Evolutionary conservation across 2,329 filamentous ascomycete genomes (phyloP), one percentile per base, ranked within the genome.

Genomic region (Septoria linicola): DNA sequence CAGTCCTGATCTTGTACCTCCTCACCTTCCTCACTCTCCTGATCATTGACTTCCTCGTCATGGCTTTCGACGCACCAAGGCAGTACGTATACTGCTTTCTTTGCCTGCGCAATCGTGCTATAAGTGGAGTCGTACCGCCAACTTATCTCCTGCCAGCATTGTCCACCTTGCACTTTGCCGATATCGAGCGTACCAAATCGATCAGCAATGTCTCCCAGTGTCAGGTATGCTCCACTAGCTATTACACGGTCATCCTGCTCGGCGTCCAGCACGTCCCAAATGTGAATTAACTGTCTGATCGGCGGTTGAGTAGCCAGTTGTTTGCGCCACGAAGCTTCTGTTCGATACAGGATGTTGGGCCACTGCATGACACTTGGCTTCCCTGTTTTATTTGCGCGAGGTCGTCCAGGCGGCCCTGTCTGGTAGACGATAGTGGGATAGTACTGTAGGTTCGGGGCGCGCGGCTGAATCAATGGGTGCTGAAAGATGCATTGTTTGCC

Each of bases 271-370:
- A 11, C 7, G 34, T 36, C 7, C 34, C 17, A 10, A 8, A 7
- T 4, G 19, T 19, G 14, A 3, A 25, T 23, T 4, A 41, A 11
- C 10, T 10, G 11, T 3, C 13, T 41, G 8, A 35, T 11, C 3
- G 43, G 43, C 4, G 50, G 50, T 31, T 53, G 50, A n/a, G 43
- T 53, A 4, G 46, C 3, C 17, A 53, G 14, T 11, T 53, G 50
- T 6, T 25, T 21, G 16, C 43, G 23, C 43, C 50, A 53, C 10
- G 36, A 48, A 3, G 44, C 8, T 14, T 36, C 14, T 16, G 7
- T 7, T 17, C 34, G 34, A 36, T 36, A 36, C 6, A 17, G 8
- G 34, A 36, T 17, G 34, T 36, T 17, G 34, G 34, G 34, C 6
- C 7, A 36, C 6, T 17, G 14, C 8, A 8, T 17, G 34, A 16